Percentiles rank a stretch among this genome's conserved stretches.
Conservation (phyloP, 2,329 filamentous ascomycete genomes). For the Fusarium sp. region DNA sequence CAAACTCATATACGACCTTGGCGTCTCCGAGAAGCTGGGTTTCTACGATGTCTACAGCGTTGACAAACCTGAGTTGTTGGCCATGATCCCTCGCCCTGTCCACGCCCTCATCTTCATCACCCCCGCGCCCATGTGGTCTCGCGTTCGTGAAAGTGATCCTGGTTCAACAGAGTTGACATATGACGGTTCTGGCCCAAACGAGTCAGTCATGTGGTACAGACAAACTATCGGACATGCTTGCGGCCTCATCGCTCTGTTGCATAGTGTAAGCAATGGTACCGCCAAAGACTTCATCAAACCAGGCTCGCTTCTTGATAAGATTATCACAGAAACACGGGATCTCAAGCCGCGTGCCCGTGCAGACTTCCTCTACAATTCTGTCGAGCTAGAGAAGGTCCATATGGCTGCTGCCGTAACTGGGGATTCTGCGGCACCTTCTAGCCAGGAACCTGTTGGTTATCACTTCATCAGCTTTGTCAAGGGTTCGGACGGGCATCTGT, state of each 20-base stretch:
- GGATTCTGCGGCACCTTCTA: constrained; percentile 72
- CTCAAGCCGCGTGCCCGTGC: constrained; percentile 72
- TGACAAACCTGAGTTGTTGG: constrained; percentile 80
- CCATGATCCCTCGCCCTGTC: constrained; percentile 77
- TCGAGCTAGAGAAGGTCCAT: constrained; percentile 78
- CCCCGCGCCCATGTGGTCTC: constrained; percentile 66
- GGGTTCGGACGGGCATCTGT: constrained; percentile 71
- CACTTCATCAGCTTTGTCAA: constrained; percentile 89
- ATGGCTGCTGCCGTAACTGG: constrained; percentile 75
- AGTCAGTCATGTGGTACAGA: constrained; percentile 84
- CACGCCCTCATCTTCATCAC: constrained; percentile 85
- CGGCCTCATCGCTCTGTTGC: constrained; percentile 81
- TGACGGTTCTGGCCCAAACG: constrained; percentile 54
- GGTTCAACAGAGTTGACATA: constrained; percentile 48
- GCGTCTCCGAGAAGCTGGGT: constrained; percentile 73
- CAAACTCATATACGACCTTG: constrained; percentile 75
- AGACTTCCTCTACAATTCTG: constrained; percentile 76
- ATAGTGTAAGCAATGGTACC: constrained; percentile 77
- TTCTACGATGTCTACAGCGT: constrained; percentile 89
- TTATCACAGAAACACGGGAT: constrained; percentile 71
- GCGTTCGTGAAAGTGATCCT: constrained; percentile 49
- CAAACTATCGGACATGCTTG: constrained; percentile 88
- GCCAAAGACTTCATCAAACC: constrained; percentile 66
- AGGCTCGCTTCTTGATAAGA: constrained; percentile 65
- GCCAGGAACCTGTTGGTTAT: constrained; percentile 72